A percentile compares a stretch with the other conserved stretches of the same genome.
Evolutionary conservation across 2,329 filamentous ascomycete species (phyloP).

Genomic region (Neoarthrinium moseri): DNA sequence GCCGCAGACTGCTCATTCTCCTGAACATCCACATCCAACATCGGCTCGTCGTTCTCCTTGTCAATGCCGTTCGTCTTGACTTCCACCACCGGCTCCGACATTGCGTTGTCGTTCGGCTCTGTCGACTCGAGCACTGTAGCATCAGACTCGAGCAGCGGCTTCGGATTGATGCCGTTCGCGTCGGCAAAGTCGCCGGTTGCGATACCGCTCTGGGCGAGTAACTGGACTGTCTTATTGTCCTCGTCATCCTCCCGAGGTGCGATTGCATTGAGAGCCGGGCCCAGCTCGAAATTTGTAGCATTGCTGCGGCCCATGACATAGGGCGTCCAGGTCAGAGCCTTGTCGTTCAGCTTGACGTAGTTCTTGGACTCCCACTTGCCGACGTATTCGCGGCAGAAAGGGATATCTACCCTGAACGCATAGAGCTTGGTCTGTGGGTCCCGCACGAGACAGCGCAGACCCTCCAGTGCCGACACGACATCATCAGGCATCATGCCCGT

Average conservation of each 20-base stretch:
- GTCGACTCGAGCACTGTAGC: slow-evolving; percentile 36
- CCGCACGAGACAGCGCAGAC: slow-evolving; percentile 81
- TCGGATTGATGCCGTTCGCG: slow-evolving; percentile 22
- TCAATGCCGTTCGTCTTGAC: slow-evolving; percentile 23
- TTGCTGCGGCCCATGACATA: slow-evolving; percentile 93
- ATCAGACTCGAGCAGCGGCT: slow-evolving; percentile 24
- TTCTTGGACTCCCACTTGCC: slow-evolving; percentile 85
- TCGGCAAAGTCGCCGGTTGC: slow-evolving; percentile 29
- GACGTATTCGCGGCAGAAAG: slow-evolving; percentile 85
- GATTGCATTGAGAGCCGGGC: slow-evolving; percentile 78
- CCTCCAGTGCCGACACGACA: slow-evolving; percentile 90
- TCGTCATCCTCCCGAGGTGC: slow-evolving; percentile 80
- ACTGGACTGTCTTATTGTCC: slow-evolving; percentile 34
- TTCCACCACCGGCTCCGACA: slow-evolving; percentile 15
- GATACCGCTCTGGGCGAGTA: slow-evolving; percentile 26
- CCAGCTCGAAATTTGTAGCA: slow-evolving; percentile 78
- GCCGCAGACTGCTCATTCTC: too few species aligned
- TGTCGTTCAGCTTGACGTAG: slow-evolving; percentile 80
- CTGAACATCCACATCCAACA: slow-evolving; percentile 14
- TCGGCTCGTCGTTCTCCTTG: slow-evolving; percentile 20
- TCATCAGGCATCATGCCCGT: slow-evolving; percentile 97
- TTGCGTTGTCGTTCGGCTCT: slow-evolving; percentile 32
- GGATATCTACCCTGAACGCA: slow-evolving; percentile 81
- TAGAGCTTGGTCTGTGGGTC: slow-evolving; percentile 88
- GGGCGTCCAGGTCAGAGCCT: slow-evolving; percentile 87